Base-by-base conservation (phyloP, 257 asterid species). In the Solanum acaule region DNA sequence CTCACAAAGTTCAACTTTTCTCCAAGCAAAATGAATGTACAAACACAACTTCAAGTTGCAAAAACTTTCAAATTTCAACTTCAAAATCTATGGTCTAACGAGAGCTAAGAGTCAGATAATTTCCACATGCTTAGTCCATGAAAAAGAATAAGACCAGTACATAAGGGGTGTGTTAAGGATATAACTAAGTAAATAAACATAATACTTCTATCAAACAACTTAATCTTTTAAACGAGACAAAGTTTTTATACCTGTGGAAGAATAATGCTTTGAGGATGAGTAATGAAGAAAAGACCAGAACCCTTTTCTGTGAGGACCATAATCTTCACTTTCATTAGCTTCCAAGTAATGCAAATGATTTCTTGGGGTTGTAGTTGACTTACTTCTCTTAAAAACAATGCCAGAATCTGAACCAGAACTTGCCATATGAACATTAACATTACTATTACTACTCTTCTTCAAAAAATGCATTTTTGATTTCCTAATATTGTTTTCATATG, bases 231-330 rank as follows among this genome's bases (percentile, higher is more conserved):
- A 0, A 71, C 4, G 14, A 71, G 25, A 16, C 2, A 4, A 15
- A 1, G 2, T 11, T 35, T 34, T 3, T 29, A 15, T 82, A 82
- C 86, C 86, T 49, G 86, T 27, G 67, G 85, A 82, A 49, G 86
- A 82, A 82, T 82, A 82, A 49, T 82, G 70, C 38, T 76, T 78
- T 67, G 98, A 90, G 88, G 90, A 88, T 29, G 95, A 90, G 56
- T 90, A 87, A 92, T 95, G 92, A 33, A 96, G 95, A 88, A 98
- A 98, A 52, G 98, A 95, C 99, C 99, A 98, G 87, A 98, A 95
- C 10, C 97, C 92, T 79, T 91, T 92, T 59, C 88, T 96, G 6
- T 90, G 92, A 73, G 92, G 93, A 79, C 92, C 92, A 29, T 86
- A 86, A 89, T 94, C 91, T 61, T 94, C 94, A 87, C 38, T 44